A percentile compares a stretch with the other conserved stretches of the same genome.
Evolutionary conservation across 352 stramenopile species (phyloP).

Genomic region (Phytophthora brassicae): DNA sequence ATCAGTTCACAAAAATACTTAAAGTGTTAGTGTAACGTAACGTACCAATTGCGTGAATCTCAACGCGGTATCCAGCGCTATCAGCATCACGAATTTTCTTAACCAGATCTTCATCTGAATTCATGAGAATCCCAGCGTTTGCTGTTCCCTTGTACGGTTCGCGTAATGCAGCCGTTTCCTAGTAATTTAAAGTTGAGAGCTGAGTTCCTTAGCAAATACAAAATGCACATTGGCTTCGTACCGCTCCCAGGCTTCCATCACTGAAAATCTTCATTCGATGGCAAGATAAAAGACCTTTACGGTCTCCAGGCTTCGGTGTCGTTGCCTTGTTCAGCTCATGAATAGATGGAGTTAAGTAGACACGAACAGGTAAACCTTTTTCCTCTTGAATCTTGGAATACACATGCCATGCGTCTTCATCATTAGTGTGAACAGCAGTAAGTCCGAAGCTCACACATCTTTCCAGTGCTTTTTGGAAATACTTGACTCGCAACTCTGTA

Average conservation of each 20-base stretch:
- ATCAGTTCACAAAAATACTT: neutral
- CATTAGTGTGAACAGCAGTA: slow-evolving; percentile 88
- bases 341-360: slow-evolving; percentile 77
- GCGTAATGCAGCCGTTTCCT: slow-evolving; percentile 86
- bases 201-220: neutral
- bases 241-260: slow-evolving; percentile 85
- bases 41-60: slow-evolving; percentile 89
- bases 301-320: slow-evolving; percentile 42
- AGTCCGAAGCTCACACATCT: slow-evolving; percentile 76
- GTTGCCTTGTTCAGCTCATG: slow-evolving; percentile 55
- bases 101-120: slow-evolving; percentile 62
- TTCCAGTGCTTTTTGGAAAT: slow-evolving; percentile 56
- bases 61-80: slow-evolving; percentile 66
- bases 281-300: slow-evolving; percentile 64
- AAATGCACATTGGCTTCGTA: slow-evolving; percentile 20
- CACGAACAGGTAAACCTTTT: slow-evolving; percentile 62
- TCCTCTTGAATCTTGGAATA: slow-evolving; percentile 73
- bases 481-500: slow-evolving; percentile 62
- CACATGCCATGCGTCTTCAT: slow-evolving; percentile 75
- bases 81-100: slow-evolving; percentile 65
- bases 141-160: slow-evolving; percentile 60
- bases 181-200: neutral
- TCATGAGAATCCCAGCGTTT: slow-evolving; percentile 85
- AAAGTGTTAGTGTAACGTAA: neutral
- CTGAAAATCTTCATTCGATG: slow-evolving; percentile 90